Base-by-base conservation (phyloP, 1,139 yeast species). In the Magnusiomyces sp. region DNA sequence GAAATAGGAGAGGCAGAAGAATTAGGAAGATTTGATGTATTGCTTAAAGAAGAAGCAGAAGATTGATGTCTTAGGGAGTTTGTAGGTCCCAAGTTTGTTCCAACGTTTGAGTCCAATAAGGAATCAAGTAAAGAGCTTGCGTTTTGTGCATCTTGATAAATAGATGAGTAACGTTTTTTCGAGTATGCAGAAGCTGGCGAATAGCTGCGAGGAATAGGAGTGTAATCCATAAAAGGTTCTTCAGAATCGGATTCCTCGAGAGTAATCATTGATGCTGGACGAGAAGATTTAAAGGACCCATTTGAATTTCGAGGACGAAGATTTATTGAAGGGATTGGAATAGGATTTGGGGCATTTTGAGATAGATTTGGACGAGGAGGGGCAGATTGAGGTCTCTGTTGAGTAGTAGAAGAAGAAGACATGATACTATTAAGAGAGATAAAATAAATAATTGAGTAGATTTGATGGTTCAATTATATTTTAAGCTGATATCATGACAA, bases 91-190 rank as follows among this genome's bases (percentile, higher is more conserved):
- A 39, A 4, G 16, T 47, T 43, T 17, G 37, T 34, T 10, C 50
- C 50, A 29, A 42, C 38, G 17, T 37, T 47, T 17, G 50, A 33
- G 20, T 50, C 53, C 16, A 50, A 40, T 14, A 50, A 37, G 2
- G 53, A 50, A 17, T 50, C 53, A 11, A 50, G 43, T 13, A 47
- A 36, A 6, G 47, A 17, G 3, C 46, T 17, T 31, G 41, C 38
- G 34, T 42, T 23, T 23, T 23, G 29, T 5, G 29, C 4, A 7
- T 23, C 29, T 7, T 40, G 31, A 16, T 45, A 45, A 14, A 37
- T 14, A 7, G 41, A 33, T 11, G 47, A 45, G 41, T 45, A 38
- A n/a, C 47, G 33, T 38, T 45, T 45, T 32, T 39, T 38, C 11
- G 42, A 27, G 31, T 27, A 27, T 10, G 42, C 20, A 27, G 34